These are phyloP conservation scores for Magnusiomyces tetraspermus DNA, from an alignment of 1,139 yeast species.

Conservation along the genomic window DNA sequence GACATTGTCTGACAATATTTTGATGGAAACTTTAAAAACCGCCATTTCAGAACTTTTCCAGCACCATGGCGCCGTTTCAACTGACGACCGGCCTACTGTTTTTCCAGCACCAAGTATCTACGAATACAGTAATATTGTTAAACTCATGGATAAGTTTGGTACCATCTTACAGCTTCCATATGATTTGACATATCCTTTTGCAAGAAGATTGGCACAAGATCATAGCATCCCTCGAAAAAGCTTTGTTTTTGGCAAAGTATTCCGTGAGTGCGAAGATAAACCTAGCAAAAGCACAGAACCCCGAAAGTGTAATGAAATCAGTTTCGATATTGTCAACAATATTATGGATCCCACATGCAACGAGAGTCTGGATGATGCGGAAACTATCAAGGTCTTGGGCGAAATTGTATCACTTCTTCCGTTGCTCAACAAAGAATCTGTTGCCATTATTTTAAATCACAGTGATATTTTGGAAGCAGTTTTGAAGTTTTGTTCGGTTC, in stretches of 20 bases:
- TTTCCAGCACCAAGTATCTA: conserved; percentile 76
- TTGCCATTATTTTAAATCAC: conserved; percentile 63
- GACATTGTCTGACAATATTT: conserved; percentile 23
- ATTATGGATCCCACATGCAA: conserved; percentile 3
- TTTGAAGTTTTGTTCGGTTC: conserved; percentile 68
- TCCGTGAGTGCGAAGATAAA: conserved; percentile 49
- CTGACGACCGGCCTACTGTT: conserved; percentile 48
- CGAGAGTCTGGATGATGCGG: conserved; percentile 59
- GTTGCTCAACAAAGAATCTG: conserved; percentile 47
- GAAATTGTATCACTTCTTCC: conserved; percentile 60
- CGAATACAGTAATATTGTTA: conserved; percentile 55
- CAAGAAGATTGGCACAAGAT: conserved; percentile 53
- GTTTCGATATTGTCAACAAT: conserved; percentile 59
- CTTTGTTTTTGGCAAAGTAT: conserved; percentile 64
- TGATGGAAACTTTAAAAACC: conserved; percentile 38
- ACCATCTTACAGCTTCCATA: conserved; percentile 80
- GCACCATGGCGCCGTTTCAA: conserved; percentile 79
- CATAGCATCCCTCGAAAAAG: conserved; percentile 48
- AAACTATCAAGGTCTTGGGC: conserved; percentile 70
- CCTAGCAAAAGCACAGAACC: conserved; percentile 55
- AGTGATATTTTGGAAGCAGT: conserved; percentile 66
- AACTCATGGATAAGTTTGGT: conserved; percentile 76
- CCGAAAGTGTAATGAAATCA: conserved; percentile 66
- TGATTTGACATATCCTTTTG: conserved; percentile 82
- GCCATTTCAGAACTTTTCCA: conserved; percentile 54